Base-by-base conservation (phyloP, 2,329 filamentous ascomycete species). In the Colletotrichum falcatum region DNA sequence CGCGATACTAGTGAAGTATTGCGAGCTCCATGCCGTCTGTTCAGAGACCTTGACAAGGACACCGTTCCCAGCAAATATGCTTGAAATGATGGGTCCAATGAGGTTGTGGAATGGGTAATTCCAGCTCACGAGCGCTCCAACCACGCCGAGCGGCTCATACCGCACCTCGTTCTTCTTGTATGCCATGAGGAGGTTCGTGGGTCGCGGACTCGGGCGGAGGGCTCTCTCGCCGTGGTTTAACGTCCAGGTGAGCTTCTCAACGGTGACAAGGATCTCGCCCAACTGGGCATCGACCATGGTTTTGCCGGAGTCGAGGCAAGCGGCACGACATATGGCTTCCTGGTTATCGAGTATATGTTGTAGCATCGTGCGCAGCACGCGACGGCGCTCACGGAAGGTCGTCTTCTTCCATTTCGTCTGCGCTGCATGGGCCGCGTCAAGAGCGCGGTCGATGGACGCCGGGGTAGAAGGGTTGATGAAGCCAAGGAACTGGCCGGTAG, bases 101-200 rank as follows among this genome's bases (percentile, higher is more conserved):
- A 98, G 86, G 81, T 99, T 99, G 83, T 99, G 96, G 81, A 98
- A 97, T 54, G 94, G 91, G 79, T 94, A 98, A 84, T 99, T 99
- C 96, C 96, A 99, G 78, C 93, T 96, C 53, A 99, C 94, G 62
- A 95, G 91, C 23, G 96, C 95, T 14, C 94, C 92, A 7, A 99
- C 93, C 44, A 99, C 94, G 20, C 96, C 96, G 26, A 98, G 84
- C 18, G 96, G 95, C 81, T 99, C 95, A 81, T 97, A 99, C 60
- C 88, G 84, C 35, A 99, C 94, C 72, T 91, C 91, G 78, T 98
- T 98, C 79, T 89, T 90, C 87, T 99, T 99, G 83, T 98, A 98
- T 82, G 91, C 89, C 94, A 99, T 97, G 73, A 99, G 87, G 55
- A 97, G 86, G 80, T 97, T 98, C 1, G 94, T 97, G 6, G 95